Evolutionary conservation across 225 moss, liverwort and hornwort genomes (phyloP), one percentile per base, ranked within the genome.

Genomic region (Pseudoscleropodium purum): DNA sequence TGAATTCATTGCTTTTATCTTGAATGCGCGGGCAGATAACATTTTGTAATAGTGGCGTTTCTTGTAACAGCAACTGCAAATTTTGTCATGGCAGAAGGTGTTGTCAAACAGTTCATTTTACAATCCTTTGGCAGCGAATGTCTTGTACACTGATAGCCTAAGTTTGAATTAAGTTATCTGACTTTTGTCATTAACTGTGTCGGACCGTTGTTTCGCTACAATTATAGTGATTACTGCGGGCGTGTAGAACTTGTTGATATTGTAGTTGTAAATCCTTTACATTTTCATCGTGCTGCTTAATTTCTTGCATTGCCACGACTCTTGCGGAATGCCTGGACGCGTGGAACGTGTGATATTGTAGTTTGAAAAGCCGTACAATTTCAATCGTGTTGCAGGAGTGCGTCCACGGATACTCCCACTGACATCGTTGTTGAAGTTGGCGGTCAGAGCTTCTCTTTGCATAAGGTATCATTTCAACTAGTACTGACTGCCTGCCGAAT

Each of bases 401-500:
- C 94, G 68, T 95, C 98, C 75, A 95, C 95, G 36, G 98, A 97
- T 89, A 90, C 96, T 65, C 96, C 97, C 24, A 94, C 96, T 85
- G 98, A 97, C 92, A 91, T 98, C 52, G 92, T 93, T 68, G 93
- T 98, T 73, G 96, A 96, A 62, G 98, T 94, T 82, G 95, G 94
- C 34, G 97, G 95, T 67, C 95, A 95, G 86, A 95, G 89, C 92
- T 98, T 98, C 84, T 95, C 96, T 45, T 92, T 98, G 87, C 98
- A 98, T 64, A 96, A 98, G 97, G 98, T 98, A 89, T 82, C 41
- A 84, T 78, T 76, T 26, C 49, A 87, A 41, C 69, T 37, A 45
- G 69, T 63, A 59, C 54, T 74, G 72, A 10, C 49, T 82, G 79
- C 13, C 87, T 88, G 85, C 88, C 25, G 79, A 65, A 78, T 78